phyloP scores from a whole-genome alignment of 768 basidiomycete species.

The Pleurotus platypus region DNA sequence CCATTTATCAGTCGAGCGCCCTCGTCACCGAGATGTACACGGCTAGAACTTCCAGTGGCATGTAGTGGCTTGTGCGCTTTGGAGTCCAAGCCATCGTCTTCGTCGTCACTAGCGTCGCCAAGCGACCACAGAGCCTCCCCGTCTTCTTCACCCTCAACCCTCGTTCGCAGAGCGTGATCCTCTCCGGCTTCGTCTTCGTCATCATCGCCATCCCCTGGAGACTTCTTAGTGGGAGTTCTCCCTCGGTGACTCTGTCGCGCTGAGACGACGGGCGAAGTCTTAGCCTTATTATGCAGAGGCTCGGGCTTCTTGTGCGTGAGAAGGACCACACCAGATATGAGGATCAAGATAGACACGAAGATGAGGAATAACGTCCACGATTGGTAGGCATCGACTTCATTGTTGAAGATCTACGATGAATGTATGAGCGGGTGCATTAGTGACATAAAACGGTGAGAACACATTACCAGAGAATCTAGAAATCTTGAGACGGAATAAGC shows the following conservation, averaged over 20 bases:
- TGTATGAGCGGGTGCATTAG: background rate
- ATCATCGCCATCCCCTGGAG: slow-evolving; percentile 12
- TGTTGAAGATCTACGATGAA: slow-evolving; percentile 61
- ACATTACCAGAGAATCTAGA: slow-evolving; percentile 49
- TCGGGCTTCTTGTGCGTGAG: slow-evolving; percentile 91
- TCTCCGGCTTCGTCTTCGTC: slow-evolving; percentile 22
- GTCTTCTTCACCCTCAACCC: slow-evolving; percentile 33
- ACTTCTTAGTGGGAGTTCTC: slow-evolving; percentile 9
- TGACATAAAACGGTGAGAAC: background rate
- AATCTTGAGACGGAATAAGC: slow-evolving; percentile 34
- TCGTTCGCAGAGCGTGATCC: slow-evolving; percentile 34
- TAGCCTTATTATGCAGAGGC: slow-evolving; percentile 29
- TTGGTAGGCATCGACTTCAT: slow-evolving; percentile 82
- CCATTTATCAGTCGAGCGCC: slow-evolving; percentile 37
- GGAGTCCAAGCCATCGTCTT: slow-evolving; percentile 44
- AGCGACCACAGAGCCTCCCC: slow-evolving; percentile 60
- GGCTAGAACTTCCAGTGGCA: slow-evolving; percentile 15
- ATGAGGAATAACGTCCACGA: slow-evolving; percentile 89
- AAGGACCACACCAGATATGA: slow-evolving; percentile 90
- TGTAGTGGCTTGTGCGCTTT: slow-evolving; percentile 30
- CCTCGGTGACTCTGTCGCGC: slow-evolving; percentile 16
- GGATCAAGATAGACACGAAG: slow-evolving; percentile 79
- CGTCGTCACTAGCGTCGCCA: slow-evolving; percentile 69
- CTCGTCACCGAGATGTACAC: slow-evolving; percentile 31
- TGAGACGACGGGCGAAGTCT: slow-evolving; percentile 27